Conservation (phyloP, 2,329 filamentous ascomycete genomes). For the Myriosclerotinia curreyana region DNA sequence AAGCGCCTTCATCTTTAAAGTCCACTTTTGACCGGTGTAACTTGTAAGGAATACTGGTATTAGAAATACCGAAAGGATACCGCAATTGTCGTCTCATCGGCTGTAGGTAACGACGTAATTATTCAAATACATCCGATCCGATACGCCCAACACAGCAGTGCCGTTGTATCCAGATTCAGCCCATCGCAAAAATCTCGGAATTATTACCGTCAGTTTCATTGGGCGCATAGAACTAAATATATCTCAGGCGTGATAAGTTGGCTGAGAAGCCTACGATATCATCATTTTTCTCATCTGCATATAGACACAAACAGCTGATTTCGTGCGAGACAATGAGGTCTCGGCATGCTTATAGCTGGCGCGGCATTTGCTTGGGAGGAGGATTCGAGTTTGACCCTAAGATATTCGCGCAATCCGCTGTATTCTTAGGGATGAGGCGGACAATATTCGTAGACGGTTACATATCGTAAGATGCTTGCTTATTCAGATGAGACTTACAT, state of each 20-base stretch:
- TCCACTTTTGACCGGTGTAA: slow-evolving; percentile 8
- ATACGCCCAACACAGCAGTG: not conserved
- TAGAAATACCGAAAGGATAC: slow-evolving; percentile 11
- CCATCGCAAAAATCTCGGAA: slow-evolving; percentile 9
- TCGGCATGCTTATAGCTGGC: slow-evolving; percentile 10
- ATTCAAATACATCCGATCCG: not conserved
- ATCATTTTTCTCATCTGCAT: too few species aligned
- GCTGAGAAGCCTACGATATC: not conserved
- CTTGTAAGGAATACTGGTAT: slow-evolving; percentile 13
- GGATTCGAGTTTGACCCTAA: not conserved
- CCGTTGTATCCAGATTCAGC: slow-evolving; percentile 6
- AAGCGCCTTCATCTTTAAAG: not conserved
- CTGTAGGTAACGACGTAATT: slow-evolving; percentile 6
- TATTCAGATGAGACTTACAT: not conserved
- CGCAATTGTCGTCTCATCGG: not conserved
- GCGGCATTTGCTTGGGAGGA: not conserved
- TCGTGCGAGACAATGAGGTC: not conserved
- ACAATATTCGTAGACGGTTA: not conserved
- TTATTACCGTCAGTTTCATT: not conserved
- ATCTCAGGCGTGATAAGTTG: not conserved
- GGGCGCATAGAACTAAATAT: not conserved
- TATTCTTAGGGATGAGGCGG: not conserved
- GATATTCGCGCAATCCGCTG: not conserved
- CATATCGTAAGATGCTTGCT: not conserved
- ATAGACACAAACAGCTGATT: slow-evolving; percentile 2